These are phyloP conservation scores for Boletus pseudo-olivaceus DNA, from an alignment of 768 basidiomycete genomes.

Conservation along the genomic window DNA sequence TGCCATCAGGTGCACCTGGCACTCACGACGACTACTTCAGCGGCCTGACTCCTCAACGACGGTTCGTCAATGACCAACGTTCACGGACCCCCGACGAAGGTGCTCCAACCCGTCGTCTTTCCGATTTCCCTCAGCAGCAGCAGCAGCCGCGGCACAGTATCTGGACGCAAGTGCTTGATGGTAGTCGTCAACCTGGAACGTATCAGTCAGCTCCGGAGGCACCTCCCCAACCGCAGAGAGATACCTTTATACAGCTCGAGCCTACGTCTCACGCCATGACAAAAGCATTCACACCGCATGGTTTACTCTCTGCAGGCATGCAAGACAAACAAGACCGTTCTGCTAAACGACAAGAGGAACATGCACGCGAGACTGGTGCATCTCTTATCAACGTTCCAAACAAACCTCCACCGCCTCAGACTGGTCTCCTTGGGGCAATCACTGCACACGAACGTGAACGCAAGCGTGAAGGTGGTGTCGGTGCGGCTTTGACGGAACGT, in stretches of 20 bases:
- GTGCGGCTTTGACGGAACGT: constrained; percentile 90
- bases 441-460: constrained; percentile 93
- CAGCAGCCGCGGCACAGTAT: constrained; percentile 59
- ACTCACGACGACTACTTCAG: constrained; percentile 45
- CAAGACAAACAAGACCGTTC: constrained; percentile 96
- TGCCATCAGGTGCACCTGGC: constrained; percentile 27
- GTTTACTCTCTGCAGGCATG: constrained; percentile 89
- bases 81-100: constrained; percentile 58
- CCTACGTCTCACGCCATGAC: constrained; percentile 70
- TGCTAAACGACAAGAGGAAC: constrained; percentile 91
- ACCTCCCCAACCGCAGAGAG: constrained; percentile 32
- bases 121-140: constrained; percentile 45
- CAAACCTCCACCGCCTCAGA: constrained; percentile 93
- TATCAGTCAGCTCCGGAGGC: constrained; percentile 34
- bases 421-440: constrained; percentile 92
- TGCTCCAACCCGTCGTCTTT: constrained; percentile 50
- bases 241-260: constrained; percentile 76
- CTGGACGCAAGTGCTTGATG: constrained; percentile 89
- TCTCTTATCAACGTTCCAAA: constrained; percentile 94
- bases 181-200: constrained; percentile 48
- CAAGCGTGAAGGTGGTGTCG: constrained; percentile 92
- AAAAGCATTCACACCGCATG: constrained; percentile 93
- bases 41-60: constrained; percentile 38
- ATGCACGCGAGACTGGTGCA: constrained; percentile 86
- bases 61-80: constrained; percentile 52